A percentile compares a stretch with the other conserved stretches of the same genome.
phyloP scores from a whole-genome alignment of 78 protist genomes.

The Diacronema lutheri region DNA sequence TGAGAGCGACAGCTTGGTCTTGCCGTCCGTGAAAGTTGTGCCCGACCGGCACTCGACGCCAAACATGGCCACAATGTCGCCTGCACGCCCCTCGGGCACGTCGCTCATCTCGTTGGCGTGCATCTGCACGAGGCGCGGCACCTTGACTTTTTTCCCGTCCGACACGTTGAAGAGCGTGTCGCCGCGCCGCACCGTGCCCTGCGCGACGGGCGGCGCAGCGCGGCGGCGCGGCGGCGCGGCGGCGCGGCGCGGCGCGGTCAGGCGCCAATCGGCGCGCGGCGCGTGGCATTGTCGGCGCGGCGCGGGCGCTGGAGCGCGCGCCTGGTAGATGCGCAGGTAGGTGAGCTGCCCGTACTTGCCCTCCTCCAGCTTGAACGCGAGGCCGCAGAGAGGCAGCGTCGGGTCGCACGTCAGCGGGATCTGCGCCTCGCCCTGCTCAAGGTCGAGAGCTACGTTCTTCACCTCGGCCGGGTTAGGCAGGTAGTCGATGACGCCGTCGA shows the following conservation, averaged over 20 bases:
- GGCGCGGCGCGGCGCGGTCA: no score
- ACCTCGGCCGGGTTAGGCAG: constrained; percentile 86
- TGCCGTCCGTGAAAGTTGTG: constrained; percentile 81
- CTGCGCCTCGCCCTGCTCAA: neutral
- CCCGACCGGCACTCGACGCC: constrained; percentile 95
- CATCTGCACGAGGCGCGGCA: constrained; percentile 88
- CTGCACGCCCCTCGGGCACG: constrained; percentile 59
- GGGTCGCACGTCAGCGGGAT: constrained; percentile 52
- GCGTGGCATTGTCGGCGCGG: constrained; percentile 3
- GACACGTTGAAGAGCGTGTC: neutral
- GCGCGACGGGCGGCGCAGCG: no score
- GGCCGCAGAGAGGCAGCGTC: constrained; percentile 67
- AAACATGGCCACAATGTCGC: constrained; percentile 94
- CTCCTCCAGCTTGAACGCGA: constrained; percentile 92
- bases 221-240: no score
- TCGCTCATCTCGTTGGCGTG: constrained; percentile 88
- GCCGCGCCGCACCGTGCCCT: neutral
- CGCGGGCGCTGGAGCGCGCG: constrained; percentile 31
- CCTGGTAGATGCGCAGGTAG: constrained; percentile 93
- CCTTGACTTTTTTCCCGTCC: constrained; percentile 40
- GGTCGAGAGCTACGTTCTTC: no score
- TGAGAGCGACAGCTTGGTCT: constrained; percentile 21
- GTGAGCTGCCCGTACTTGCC: constrained; percentile 86
- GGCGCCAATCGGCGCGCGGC: neutral
- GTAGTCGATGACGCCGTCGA: constrained; percentile 79